A percentile compares a stretch with the other conserved stretches of the same genome.
Conservation (phyloP, 2,329 filamentous ascomycete species). For the Aspergillus clavatus region DNA sequence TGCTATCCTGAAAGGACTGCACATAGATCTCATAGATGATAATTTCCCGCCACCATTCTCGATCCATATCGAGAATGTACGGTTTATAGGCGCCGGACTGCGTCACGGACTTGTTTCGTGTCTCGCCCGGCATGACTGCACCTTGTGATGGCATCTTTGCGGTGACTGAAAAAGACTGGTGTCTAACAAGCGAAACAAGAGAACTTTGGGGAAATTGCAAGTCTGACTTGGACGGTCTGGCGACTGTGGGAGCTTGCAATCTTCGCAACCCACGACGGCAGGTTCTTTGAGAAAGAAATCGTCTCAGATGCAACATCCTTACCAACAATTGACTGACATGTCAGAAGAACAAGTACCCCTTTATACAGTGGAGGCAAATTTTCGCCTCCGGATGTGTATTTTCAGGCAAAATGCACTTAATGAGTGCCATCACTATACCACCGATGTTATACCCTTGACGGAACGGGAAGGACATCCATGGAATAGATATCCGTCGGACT, state of each 20-base stretch:
- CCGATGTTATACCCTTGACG: background rate
- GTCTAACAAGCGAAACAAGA: background rate
- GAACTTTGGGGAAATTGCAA: background rate
- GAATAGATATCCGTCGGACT: slow-evolving; percentile 5
- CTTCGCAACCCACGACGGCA: slow-evolving; percentile 3
- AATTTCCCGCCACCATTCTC: slow-evolving; percentile 57
- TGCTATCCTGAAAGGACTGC: slow-evolving; percentile 57
- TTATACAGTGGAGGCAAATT: background rate
- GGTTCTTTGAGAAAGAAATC: slow-evolving; percentile 1
- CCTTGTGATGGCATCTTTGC: background rate
- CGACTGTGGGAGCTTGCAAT: background rate
- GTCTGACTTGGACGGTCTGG: background rate
- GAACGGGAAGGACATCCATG: slow-evolving; percentile 4
- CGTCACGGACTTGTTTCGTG: background rate
- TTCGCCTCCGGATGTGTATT: background rate
- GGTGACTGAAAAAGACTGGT: background rate
- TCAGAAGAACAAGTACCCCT: background rate
- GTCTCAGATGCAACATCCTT: slow-evolving; percentile 7
- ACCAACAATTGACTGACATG: background rate
- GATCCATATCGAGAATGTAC: slow-evolving; percentile 12
- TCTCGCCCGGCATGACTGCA: background rate
- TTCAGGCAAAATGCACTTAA: background rate
- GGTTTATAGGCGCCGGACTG: slow-evolving; percentile 8
- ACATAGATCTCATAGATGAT: slow-evolving; percentile 60
- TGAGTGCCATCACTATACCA: slow-evolving; percentile 4